phyloP scores from a whole-genome alignment of 1,284 basidiomycete species.

The Cutaneotrichosporon sp. region DNA sequence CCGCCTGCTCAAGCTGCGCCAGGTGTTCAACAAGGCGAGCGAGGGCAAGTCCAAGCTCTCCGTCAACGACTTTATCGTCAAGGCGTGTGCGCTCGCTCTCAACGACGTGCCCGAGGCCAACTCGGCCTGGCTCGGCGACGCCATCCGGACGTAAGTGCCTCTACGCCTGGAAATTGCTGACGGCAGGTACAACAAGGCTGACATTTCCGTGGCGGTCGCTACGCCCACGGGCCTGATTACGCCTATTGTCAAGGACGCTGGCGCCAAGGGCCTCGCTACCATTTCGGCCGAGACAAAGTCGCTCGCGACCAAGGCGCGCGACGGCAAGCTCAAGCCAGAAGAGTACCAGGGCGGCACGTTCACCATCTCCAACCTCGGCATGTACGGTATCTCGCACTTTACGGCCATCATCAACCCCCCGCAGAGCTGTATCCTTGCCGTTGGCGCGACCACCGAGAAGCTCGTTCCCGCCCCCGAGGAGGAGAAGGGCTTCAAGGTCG shows the following conservation, averaged over 20 bases:
- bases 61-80: conserved; percentile 98
- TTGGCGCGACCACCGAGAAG: conserved; percentile 80
- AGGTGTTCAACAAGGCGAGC: conserved; percentile 86
- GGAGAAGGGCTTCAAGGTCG: conserved; percentile 87
- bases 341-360: conserved; percentile 99
- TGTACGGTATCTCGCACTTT: conserved; percentile 93
- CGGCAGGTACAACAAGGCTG: conserved; percentile 84
- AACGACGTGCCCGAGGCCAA: conserved; percentile 96
- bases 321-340: conserved; percentile 89
- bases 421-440: conserved; percentile 94
- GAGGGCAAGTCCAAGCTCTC: conserved; percentile 82
- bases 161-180: conserved; percentile 3
- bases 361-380: conserved; percentile 98
- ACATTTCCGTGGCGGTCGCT: conserved; percentile 95
- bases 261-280: conserved; percentile 80
- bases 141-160: conserved; percentile 76
- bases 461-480: conserved; percentile 74
- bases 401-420: conserved; percentile 99
- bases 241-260: conserved; percentile 92
- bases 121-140: conserved; percentile 94
- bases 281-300: conserved; percentile 90
- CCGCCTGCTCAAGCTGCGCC: conserved; percentile 86
- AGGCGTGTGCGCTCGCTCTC: conserved; percentile 85
- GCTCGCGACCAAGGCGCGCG: conserved; percentile 89
- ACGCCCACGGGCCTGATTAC: conserved; percentile 96